phyloP scores from a whole-genome alignment of 495 filamentous ascomycete genomes.

The Echria macrotheca region DNA sequence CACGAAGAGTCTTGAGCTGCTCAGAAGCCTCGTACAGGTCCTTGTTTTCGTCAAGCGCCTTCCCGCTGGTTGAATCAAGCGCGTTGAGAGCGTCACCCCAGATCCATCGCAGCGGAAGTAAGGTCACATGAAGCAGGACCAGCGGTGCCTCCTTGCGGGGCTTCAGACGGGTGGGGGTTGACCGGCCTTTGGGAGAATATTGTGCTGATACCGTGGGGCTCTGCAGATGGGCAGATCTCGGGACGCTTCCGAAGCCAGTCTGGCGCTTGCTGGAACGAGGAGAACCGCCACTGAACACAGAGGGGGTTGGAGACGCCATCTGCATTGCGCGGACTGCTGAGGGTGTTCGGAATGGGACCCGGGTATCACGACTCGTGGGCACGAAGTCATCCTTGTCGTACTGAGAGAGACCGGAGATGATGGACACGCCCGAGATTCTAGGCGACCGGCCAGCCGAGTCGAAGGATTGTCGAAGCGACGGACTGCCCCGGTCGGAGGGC shows the following conservation, averaged over 20 bases:
- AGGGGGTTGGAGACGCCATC: conserved; percentile 61
- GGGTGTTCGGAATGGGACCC: conserved; percentile 52
- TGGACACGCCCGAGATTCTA: conserved; percentile 29
- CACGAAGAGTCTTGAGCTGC: conserved; percentile 51
- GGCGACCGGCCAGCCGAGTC: conserved; percentile 13
- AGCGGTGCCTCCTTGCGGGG: conserved; percentile 57
- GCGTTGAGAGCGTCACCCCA: conserved; percentile 55
- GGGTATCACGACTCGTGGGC: conserved; percentile 32
- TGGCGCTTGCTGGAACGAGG: conserved; percentile 37
- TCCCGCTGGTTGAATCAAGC: conserved; percentile 23
- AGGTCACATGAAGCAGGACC: conserved; percentile 80
- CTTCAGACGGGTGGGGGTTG: conserved; percentile 46
- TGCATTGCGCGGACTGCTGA: conserved; percentile 75
- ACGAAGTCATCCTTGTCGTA: conserved; percentile 39
- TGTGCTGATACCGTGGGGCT: conserved; percentile 41
- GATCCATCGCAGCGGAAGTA: conserved; percentile 65
- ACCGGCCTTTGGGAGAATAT: conserved; percentile 56
- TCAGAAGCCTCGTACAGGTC: conserved; percentile 41
- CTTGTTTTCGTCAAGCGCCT: conserved; percentile 16
- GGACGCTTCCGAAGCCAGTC: conserved; percentile 30
- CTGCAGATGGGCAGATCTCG: conserved; percentile 42
- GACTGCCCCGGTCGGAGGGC: conserved; percentile 7
- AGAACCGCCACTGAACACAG: conserved; percentile 38
- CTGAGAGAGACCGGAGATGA: conserved; percentile 41
- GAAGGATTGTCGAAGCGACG: conserved; percentile 13